Evolutionary conservation across 257 asterid species (phyloP).

Genomic region (Plantago ovata): DNA sequence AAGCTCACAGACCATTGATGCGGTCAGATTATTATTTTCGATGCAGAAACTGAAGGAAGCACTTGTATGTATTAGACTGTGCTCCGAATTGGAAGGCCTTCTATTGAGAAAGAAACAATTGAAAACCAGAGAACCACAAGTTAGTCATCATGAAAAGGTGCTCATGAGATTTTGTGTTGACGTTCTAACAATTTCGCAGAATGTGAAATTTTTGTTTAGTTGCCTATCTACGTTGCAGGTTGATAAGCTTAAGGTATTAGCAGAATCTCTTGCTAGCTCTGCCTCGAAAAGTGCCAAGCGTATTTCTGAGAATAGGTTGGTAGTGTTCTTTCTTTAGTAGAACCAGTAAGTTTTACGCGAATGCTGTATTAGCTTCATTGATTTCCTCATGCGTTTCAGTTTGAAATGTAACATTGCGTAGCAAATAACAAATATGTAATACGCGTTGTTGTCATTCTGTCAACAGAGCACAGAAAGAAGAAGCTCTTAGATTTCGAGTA

Average conservation of each 20-base stretch:
- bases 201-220: conserved; percentile 12
- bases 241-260: conserved; percentile 71
- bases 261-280: conserved; percentile 89
- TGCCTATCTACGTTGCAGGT: conserved; percentile 48
- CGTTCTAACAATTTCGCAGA: conserved; percentile 1
- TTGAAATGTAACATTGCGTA: not conserved
- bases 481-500: conserved; percentile 69
- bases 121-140: conserved; percentile 36
- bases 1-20: too few species aligned
- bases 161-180: conserved; percentile 1
- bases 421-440: too few species aligned
- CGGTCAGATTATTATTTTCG: conserved; percentile 20
- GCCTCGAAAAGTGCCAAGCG: conserved; percentile 68
- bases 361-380: too few species aligned
- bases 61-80: conserved; percentile 48
- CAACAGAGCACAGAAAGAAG: conserved; percentile 74
- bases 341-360: not conserved
- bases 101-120: conserved; percentile 49
- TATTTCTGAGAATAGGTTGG: conserved; percentile 72
- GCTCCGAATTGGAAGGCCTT: conserved; percentile 70
- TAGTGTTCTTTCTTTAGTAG: conserved; percentile 13
- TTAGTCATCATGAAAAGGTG: conserved; percentile 56
- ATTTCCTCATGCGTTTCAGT: not conserved
- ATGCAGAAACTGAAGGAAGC: conserved; percentile 63
- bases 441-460: conserved; percentile 18